Evolutionary conservation across 139 green algal species (phyloP).

Genomic region (Micractinium conductrix): DNA sequence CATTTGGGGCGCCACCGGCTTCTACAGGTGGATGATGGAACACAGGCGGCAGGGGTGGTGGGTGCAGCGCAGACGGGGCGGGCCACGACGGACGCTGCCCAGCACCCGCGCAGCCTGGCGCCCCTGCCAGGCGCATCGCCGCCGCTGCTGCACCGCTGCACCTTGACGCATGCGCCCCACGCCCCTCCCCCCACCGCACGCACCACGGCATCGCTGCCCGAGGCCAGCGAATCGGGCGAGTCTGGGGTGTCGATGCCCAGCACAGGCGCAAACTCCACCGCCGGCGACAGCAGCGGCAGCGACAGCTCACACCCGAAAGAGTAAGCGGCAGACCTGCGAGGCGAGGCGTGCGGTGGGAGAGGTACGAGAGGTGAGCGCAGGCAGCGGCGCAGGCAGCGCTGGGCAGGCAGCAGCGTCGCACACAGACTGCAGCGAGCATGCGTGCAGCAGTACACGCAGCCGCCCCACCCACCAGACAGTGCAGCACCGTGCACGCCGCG

Average conservation of each 20-base stretch:
- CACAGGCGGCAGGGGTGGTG: not conserved
- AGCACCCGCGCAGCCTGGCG: no score
- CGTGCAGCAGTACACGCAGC: no score
- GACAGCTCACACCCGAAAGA: not conserved
- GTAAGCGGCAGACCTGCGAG: not conserved
- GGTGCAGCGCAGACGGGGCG: not conserved
- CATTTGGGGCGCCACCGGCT: not conserved
- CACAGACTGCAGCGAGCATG: no score
- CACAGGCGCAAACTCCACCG: slow-evolving; percentile 17
- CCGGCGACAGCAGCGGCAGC: slow-evolving; percentile 20
- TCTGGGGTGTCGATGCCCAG: slow-evolving; percentile 15
- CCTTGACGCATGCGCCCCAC: no score
- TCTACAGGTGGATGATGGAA: not conserved
- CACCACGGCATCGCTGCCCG: slow-evolving; percentile 1
- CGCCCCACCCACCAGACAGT: not conserved
- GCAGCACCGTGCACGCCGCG: not conserved
- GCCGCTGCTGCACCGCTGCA: no score
- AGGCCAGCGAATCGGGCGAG: slow-evolving; percentile 12
- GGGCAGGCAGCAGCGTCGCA: no score
- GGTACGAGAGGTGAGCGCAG: not conserved
- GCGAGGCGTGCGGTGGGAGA: not conserved
- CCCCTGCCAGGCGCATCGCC: no score
- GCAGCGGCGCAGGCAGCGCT: not conserved
- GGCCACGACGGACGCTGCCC: not conserved
- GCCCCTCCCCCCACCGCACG: no score